Evolutionary conservation across 495 filamentous ascomycete species (phyloP), one percentile per base, ranked within the genome.

Genomic region (Tetracladium setigerum): DNA sequence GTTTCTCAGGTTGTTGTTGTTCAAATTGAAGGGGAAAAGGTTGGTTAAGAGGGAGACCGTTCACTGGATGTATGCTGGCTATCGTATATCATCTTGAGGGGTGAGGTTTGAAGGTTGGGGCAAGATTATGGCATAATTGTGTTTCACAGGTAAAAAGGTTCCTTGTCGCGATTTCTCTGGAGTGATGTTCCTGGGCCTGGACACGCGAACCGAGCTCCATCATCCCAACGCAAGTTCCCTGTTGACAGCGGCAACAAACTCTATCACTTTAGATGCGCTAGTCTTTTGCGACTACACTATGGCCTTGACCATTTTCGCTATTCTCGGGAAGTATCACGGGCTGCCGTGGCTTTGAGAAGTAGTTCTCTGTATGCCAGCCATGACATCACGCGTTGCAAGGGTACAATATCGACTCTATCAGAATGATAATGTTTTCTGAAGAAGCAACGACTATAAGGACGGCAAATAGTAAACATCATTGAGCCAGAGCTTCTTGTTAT

Each of bases 41-140:
- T 43, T 27, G 35, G 27, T 27, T 18, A 35, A 19, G 19, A 30
- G 30, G 32, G 18, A 32, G 14, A 41, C 9, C 2, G 37, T 35
- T 45, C 30, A 30, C 2, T 24, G 24, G 33, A 13, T 17, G 19
- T 33, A 17, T 11, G 30, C 37, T 38, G 31, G 41, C 22, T n/a
- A 27, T 34, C 30, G 31, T 31, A 44, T 52, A 36, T 22, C 54
- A 56, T 56, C 36, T 49, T 52, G 53, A 41, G 10, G 19, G 15
- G 30, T 37, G 10, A 41, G 38, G 24, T 31, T 30, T 39, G 41
- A 30, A n/a, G 48, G 33, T 41, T 30, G 40, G 47, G 43, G 30
- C 32, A 30, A 39, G 30, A 48, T 41, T 54, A 49, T 46, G 46
- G 34, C 46, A 44, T 33, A 49, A n/a, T 31, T 41, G 43, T 50